These are phyloP conservation scores for Alliaria petiolata DNA, from an alignment of 345 rosid species.

Conservation along the genomic window DNA sequence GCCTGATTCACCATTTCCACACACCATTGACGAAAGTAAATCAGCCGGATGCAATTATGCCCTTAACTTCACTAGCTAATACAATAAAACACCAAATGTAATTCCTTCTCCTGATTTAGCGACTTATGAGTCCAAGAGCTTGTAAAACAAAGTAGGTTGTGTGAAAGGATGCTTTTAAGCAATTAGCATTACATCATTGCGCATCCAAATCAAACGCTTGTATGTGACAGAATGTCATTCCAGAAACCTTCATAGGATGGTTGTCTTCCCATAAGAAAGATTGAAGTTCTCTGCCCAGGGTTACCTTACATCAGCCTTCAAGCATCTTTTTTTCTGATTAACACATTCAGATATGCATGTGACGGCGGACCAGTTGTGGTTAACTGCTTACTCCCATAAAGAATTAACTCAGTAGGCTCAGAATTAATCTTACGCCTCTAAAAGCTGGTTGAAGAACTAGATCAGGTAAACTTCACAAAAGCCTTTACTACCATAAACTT, in stretches of 20 bases:
- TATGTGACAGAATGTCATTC: not conserved
- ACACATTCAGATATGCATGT: not conserved
- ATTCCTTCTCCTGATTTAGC: not conserved
- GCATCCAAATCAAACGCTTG: not conserved
- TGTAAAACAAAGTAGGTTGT: not conserved
- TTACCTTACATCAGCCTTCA: not conserved
- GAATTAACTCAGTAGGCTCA: not conserved
- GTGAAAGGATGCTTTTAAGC: not conserved
- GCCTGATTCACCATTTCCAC: not conserved
- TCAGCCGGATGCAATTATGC: not conserved
- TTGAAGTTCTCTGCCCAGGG: not conserved
- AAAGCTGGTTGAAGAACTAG: not conserved
- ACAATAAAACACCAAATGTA: not conserved
- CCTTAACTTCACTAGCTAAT: not conserved
- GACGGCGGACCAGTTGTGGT: not conserved
- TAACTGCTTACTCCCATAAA: not conserved
- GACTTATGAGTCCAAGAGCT: not conserved
- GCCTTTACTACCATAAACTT: slow-evolving; percentile 20
- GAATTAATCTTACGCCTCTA: not conserved
- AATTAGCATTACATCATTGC: not conserved
- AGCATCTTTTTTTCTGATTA: not conserved
- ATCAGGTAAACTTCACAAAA: slow-evolving; percentile 16
- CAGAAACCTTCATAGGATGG: not conserved
- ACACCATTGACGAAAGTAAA: not conserved
- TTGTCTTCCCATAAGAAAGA: not conserved